Base-by-base conservation (phyloP, 805 yeast species). In the Hanseniaspora occidentalis region DNA sequence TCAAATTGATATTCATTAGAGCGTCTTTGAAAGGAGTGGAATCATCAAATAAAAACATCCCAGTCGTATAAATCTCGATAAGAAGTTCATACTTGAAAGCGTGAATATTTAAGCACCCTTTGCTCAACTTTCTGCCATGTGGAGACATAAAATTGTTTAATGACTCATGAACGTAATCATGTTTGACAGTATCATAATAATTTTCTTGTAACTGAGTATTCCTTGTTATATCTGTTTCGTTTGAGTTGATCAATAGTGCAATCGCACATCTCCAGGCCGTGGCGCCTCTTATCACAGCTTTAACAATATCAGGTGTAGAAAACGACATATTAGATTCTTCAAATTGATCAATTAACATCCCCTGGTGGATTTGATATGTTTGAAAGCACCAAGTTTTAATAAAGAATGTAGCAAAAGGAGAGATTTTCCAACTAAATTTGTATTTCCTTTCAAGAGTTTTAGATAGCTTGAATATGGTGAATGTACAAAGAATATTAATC, bases 61-160 rank as follows among this genome's bases (percentile, higher is more conserved):
- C 25, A 11, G 7, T 73, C 71, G 47, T 79, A 64, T 52, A 76
- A 67, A 52, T 77, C 84, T 3, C 73, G 67, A 50, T 60, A 65
- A 23, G 79, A 53, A 0, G 80, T 67, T 29, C 33, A 8, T 29
- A 29, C 8, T 29, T 13, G 18, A 29, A n/a, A n/a, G 13, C 33
- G 8, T 29, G 9, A 14, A 29, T 7, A 4, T n/a, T 29, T 9
- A 29, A 14, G 13, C 10, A 10, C 3, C 89, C 88, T 39, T 69
- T 69, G 17, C 77, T 74, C 17, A 67, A 56, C 41, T 73, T 69
- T 45, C 88, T 62, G 1, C 79, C 82, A 58, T 75, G 70, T 2
- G 88, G 86, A 17, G 78, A 75, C 65, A 75, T 66, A 51, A 77
- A 80, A 40, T 75, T 67, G 27, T 70, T 55, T 19, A 80, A 61